Evolutionary conservation across 371 early-diverging fungal genomes (phyloP).

Genomic region (Funneliformis caledonium): DNA sequence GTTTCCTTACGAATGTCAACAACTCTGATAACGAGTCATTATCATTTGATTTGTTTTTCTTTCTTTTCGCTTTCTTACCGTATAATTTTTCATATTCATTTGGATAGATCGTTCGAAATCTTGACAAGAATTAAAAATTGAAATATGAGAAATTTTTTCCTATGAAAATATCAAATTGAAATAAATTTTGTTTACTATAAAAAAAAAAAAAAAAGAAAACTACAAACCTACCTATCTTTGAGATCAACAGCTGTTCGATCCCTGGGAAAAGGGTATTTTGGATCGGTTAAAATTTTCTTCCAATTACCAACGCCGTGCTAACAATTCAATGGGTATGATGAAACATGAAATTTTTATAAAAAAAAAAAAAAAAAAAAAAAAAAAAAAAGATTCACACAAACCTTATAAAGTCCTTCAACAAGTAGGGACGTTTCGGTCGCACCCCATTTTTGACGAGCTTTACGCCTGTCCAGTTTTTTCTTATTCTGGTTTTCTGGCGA

Average conservation of each 20-base stretch:
- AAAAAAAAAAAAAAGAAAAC: not conserved
- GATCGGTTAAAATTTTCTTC: constrained; percentile 21
- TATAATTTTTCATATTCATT: constrained; percentile 19
- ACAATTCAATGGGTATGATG: too few species aligned
- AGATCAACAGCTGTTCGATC: constrained; percentile 25
- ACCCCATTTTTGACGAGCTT: not conserved
- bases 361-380: too few species aligned
- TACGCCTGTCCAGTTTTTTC: not conserved
- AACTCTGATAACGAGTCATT: not conserved
- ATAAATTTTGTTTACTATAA: not conserved
- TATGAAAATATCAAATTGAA: too few species aligned
- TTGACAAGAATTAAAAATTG: not conserved
- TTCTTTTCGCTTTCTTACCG: not conserved
- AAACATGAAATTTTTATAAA: too few species aligned
- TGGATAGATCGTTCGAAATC: constrained; percentile 24
- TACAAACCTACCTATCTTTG: constrained; percentile 19
- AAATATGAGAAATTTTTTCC: not conserved
- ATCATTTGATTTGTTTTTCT: not conserved
- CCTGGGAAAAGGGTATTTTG: constrained; percentile 6
- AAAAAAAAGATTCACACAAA: not conserved
- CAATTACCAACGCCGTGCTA: constrained; percentile 25
- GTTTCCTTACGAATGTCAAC: not conserved
- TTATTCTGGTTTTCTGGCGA: not conserved
- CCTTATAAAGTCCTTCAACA: not conserved
- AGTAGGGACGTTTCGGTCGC: not conserved